Percentiles rank a stretch among this genome's conserved stretches.
Evolutionary conservation across 352 stramenopile genomes (phyloP).

Genomic region (Peronospora tabacina): DNA sequence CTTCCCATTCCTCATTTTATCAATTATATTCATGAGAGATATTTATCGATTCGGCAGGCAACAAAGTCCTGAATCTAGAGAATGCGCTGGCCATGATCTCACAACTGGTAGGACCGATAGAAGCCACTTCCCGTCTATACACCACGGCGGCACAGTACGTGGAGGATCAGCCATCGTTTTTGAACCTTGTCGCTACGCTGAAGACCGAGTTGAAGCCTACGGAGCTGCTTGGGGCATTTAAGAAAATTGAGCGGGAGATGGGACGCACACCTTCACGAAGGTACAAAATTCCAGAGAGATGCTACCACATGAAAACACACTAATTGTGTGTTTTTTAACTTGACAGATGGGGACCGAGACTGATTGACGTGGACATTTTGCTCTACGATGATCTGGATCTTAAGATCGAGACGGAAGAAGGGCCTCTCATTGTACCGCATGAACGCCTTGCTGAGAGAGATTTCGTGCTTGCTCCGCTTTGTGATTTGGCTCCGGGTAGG

Average conservation of each 20-base stretch:
- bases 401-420: conserved; percentile 52
- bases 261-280: conserved; percentile 67
- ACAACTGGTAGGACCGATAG: conserved; percentile 35
- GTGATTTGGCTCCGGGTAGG: conserved; percentile 80
- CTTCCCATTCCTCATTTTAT: not conserved
- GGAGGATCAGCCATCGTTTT: conserved; percentile 90
- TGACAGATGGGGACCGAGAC: conserved; percentile 84
- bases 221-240: conserved; percentile 80
- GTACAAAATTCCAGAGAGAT: conserved; percentile 15
- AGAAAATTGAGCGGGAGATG: conserved; percentile 85
- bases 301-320: not conserved
- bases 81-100: conserved; percentile 46
- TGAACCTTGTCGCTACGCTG: conserved; percentile 90
- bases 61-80: conserved; percentile 66
- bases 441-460: conserved; percentile 90
- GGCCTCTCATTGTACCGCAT: conserved; percentile 90
- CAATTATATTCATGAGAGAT: not conserved
- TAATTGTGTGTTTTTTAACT: conserved; percentile 4
- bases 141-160: conserved; percentile 92
- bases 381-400: conserved; percentile 83
- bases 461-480: conserved; percentile 95
- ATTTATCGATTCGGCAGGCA: conserved; percentile 27
- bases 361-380: conserved; percentile 95
- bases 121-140: conserved; percentile 88
- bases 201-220: conserved; percentile 69